Percentiles rank a stretch among this genome's conserved stretches.
Conservation (phyloP, 176 grass and related monocot genomes). For the Oryza longistaminata region DNA sequence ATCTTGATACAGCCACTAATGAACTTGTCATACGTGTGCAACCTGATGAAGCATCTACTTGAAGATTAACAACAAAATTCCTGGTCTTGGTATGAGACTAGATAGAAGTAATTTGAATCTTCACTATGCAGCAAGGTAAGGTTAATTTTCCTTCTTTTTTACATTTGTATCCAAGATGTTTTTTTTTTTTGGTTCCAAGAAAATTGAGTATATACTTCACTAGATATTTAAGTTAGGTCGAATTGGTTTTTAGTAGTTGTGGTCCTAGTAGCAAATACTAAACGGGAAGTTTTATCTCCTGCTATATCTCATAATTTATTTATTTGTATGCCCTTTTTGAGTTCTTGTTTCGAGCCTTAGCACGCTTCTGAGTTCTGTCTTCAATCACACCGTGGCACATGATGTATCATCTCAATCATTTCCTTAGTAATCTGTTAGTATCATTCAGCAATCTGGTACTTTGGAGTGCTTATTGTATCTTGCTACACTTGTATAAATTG, state of each 20-base stretch:
- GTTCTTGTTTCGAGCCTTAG: neutral
- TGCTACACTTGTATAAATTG: neutral
- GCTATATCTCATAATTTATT: neutral
- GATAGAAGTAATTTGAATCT: constrained; percentile 97
- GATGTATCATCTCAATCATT: neutral
- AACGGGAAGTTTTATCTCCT: neutral
- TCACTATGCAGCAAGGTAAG: constrained; percentile 88
- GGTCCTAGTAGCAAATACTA: neutral
- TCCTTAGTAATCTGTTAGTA: neutral
- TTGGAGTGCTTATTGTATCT: neutral
- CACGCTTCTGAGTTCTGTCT: neutral
- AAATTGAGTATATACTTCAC: constrained; percentile 1
- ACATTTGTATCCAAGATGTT: neutral
- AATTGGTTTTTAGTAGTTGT: neutral
- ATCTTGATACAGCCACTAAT: constrained; percentile 88
- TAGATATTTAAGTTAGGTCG: neutral
- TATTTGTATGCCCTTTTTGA: neutral
- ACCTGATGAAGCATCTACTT: constrained; percentile 93
- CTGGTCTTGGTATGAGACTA: constrained; percentile 84
- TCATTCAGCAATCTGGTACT: neutral
- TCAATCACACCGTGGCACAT: neutral
- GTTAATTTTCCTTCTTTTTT: constrained; percentile 29
- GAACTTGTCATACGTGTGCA: constrained; percentile 96
- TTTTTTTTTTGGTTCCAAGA: neutral
- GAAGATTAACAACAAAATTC: constrained; percentile 97